Percentiles rank a stretch among this genome's conserved stretches.
Evolutionary conservation across 2,329 filamentous ascomycete genomes (phyloP).

Genomic region (Ophiocordyceps polyrhachis-furcata): DNA sequence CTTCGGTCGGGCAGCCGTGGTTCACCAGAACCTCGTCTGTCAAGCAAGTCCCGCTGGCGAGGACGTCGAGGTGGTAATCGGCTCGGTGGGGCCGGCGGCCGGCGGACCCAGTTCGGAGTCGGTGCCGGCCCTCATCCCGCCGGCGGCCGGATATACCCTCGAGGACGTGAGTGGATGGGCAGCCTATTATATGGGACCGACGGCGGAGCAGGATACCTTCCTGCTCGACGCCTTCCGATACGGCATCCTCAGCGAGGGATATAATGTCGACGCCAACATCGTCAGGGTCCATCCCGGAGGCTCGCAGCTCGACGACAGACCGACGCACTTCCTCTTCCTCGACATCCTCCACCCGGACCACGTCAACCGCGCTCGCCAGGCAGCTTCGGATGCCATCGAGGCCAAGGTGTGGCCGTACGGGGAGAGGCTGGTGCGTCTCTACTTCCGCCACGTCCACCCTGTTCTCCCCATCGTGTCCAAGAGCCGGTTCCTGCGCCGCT

Average conservation of each 20-base stretch:
- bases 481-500: constrained; percentile 20
- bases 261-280: constrained; percentile 24
- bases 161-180: constrained; percentile 23
- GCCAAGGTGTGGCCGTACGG: constrained; percentile 20
- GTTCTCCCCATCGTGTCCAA: constrained; percentile 25
- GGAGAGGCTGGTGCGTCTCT: constrained; percentile 22
- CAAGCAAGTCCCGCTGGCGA: neutral
- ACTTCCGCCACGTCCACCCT: constrained; percentile 26
- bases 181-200: constrained; percentile 24
- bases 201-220: constrained; percentile 27
- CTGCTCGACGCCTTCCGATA: constrained; percentile 27
- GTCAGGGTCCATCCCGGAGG: constrained; percentile 21
- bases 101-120: neutral
- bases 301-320: constrained; percentile 15
- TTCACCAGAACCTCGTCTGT: constrained; percentile 8
- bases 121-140: neutral
- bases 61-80: neutral
- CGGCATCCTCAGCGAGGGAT: constrained; percentile 23
- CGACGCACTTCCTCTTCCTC: constrained; percentile 25
- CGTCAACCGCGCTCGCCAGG: constrained; percentile 17
- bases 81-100: neutral
- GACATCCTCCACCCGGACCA: constrained; percentile 25
- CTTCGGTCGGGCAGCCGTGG: constrained; percentile 6
- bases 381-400: constrained; percentile 23
- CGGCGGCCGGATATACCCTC: constrained; percentile 12